Evolutionary conservation across 1,139 yeast genomes (phyloP), one percentile per base, ranked within the genome.

Genomic region (Citeromyces hawaiiensis): DNA sequence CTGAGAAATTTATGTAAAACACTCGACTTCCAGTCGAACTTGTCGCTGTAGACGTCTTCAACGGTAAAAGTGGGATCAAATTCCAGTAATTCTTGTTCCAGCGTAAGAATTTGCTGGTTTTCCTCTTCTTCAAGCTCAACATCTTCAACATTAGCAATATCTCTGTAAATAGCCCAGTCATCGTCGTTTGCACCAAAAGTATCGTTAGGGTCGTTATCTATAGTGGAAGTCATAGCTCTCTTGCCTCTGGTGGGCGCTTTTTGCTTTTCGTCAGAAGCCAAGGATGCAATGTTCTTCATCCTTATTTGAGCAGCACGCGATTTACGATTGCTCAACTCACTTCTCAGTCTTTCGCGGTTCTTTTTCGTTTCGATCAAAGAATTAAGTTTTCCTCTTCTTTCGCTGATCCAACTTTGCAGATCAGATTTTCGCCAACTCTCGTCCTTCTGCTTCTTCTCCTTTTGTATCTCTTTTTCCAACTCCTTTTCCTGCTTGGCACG

Each of bases 141-240:
- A 46, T 85, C 81, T 18, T 78, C 78, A 11, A 70, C 79, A 45
- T 75, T 77, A 16, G 87, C 76, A 39, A 87, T 81, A 51, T 86
- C 94, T 50, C 94, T 71, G 56, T 91, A 91, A 17, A 87, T 77
- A 35, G 83, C 74, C 97, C 97, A 91, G 56, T 91, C 98, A 41
- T 83, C 95, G 54, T 91, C 98, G 52, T 87, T 81, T 3, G 96
- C 91, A 44, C 97, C 97, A 59, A 91, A 91, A 0, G 88, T 86
- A 58, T 88, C 97, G 52, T 80, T 87, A 10, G 94, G 94, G 55
- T 86, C 96, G 52, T 83, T 86, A 52, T 85, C 96, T 36, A 83
- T 82, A 1, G 87, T 75, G 0, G 78, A 70, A 42, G 66, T 68
- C 42, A 68, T 71, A 47, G 81, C 67, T 44, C 76, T 70, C 52